These are phyloP conservation scores for Penicillium ochrochloron DNA, from an alignment of 495 filamentous ascomycete genomes.

Conservation along the genomic window DNA sequence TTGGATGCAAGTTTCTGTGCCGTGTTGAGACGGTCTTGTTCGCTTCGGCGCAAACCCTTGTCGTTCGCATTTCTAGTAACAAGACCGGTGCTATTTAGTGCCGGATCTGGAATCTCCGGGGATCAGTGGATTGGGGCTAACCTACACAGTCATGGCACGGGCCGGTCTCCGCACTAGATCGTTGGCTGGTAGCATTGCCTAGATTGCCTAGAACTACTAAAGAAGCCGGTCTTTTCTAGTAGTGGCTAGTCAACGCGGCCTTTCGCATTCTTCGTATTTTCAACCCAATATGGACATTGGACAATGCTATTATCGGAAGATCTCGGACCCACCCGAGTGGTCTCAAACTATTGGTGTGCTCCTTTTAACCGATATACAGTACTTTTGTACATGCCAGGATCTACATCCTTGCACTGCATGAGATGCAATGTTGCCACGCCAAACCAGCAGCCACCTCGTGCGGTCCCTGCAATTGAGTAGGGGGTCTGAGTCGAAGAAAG, in stretches of 20 bases:
- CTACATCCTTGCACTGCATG: constrained; percentile 4
- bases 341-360: background rate
- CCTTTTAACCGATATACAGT: background rate
- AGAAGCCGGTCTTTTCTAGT: background rate
- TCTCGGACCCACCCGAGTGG: background rate
- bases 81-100: constrained; percentile 12
- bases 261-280: background rate
- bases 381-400: background rate
- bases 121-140: background rate
- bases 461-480: background rate
- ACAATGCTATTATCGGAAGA: constrained; percentile 3
- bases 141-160: background rate
- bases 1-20: constrained; percentile 13
- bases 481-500: constrained; percentile 11
- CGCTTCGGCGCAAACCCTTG: constrained; percentile 24
- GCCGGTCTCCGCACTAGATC: background rate
- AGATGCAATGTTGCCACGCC: constrained; percentile 6
- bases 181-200: background rate
- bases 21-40: constrained; percentile 10
- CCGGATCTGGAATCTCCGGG: constrained; percentile 5
- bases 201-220: background rate
- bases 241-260: constrained; percentile 3
- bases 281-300: background rate
- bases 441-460: constrained; percentile 8
- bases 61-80: constrained; percentile 15